phyloP scores from a whole-genome alignment of 2,329 filamentous ascomycete species.

The Trichoderma oligosporum region DNA sequence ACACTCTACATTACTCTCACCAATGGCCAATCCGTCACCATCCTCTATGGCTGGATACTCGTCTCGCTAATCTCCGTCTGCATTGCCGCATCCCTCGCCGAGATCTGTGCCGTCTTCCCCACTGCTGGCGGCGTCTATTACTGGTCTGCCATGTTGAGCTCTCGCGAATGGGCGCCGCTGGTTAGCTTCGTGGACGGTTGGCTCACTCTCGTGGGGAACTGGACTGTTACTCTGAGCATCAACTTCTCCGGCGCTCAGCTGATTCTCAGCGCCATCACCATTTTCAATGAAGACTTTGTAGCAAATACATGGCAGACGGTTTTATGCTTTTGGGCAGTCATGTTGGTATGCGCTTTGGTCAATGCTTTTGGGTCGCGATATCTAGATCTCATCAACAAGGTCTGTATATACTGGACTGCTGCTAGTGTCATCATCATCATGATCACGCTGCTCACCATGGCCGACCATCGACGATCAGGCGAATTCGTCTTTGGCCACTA shows the following conservation, averaged over 20 bases:
- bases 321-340: conserved; percentile 67
- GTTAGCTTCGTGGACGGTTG: conserved; percentile 71
- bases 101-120: conserved; percentile 66
- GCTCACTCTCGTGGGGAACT: conserved; percentile 70
- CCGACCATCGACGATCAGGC: conserved; percentile 59
- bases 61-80: conserved; percentile 68
- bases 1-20: conserved; percentile 54
- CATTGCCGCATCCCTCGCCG: conserved; percentile 66
- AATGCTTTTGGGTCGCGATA: conserved; percentile 60
- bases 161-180: conserved; percentile 56
- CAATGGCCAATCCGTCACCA: conserved; percentile 68
- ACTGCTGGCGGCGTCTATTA: conserved; percentile 65
- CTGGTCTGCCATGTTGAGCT: conserved; percentile 66
- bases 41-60: conserved; percentile 66
- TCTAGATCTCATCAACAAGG: conserved; percentile 65
- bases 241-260: conserved; percentile 69
- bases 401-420: conserved; percentile 70
- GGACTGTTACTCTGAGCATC: conserved; percentile 65
- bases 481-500: conserved; percentile 66
- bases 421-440: conserved; percentile 66
- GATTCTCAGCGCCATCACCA: conserved; percentile 62
- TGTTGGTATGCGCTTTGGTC: conserved; percentile 58
- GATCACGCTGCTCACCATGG: conserved; percentile 63
- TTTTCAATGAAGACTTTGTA: conserved; percentile 59
- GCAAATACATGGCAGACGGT: conserved; percentile 68